Base-by-base conservation (phyloP, 2,329 filamentous ascomycete species). In the Colletotrichum chlorophyti region DNA sequence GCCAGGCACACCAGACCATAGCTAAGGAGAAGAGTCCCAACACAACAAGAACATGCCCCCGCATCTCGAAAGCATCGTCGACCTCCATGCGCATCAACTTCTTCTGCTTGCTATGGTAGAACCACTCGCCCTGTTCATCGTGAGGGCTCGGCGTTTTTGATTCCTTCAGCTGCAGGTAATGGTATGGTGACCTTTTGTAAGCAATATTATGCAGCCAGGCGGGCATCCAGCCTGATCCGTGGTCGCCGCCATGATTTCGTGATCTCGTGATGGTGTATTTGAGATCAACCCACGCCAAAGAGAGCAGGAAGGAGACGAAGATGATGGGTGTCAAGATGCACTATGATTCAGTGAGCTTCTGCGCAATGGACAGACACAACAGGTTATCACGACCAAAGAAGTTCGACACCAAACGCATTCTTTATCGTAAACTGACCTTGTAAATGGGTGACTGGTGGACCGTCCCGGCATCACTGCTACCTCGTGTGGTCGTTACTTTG, bases 251-350 rank as follows among this genome's bases (percentile, higher is more conserved):
- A 65, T 75, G 72, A 51, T 66, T 69, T 58, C 72, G 72, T 49
- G 74, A 74, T 71, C 86, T 78, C 70, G 78, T 68, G 66, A 77
- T 66, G 65, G 84, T 73, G 79, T 85, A 76, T 57, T 78, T 78
- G 47, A 80, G 74, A 73, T 90, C 87, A 38, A 90, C 80, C 48
- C 89, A 71, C 68, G 81, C 79, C 41, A 91, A 81, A 2, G 87
- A 90, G 63, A 90, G 41, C 37, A 91, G 70, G 72, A 90, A 90
- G 19, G 85, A 82, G 47, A 85, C 75, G 69, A 90, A 83, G 63
- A 85, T 79, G 61, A 90, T 64, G 7, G 88, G 87, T 0, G 86
- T 88, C 72, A 88, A 77, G 64, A 90, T 64, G 17, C 77, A 52
- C 79, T 82, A 55, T 6, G 5, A 8, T 19, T 6, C 4, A 40